These are phyloP conservation scores for Wickerhamomyces subpelliculosus DNA, from an alignment of 805 yeast genomes.

Conservation along the genomic window DNA sequence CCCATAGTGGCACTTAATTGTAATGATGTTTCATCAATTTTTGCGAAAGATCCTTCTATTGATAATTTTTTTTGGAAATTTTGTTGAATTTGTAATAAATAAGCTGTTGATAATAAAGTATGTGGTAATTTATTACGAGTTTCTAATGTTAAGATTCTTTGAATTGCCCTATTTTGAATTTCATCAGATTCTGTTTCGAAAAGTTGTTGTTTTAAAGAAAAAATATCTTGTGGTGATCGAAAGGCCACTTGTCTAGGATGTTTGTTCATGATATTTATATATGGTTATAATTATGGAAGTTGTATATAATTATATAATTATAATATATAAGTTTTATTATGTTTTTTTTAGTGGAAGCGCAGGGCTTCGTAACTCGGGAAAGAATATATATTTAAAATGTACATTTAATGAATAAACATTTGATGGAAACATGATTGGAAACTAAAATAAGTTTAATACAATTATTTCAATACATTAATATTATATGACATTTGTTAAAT, in stretches of 20 bases:
- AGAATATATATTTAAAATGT: too few species aligned
- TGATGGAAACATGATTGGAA: too few species aligned
- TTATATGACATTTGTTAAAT: not conserved
- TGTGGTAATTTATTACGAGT: conserved; percentile 60
- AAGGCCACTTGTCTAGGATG: not conserved
- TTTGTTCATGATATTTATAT: not conserved
- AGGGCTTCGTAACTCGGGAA: too few species aligned
- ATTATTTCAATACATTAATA: not conserved
- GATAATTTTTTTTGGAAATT: too few species aligned
- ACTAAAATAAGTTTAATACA: not conserved
- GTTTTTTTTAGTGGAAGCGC: too few species aligned
- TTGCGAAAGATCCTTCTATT: not conserved
- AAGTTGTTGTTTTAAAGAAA: not conserved
- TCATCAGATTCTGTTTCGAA: not conserved
- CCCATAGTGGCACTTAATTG: conserved; percentile 42
- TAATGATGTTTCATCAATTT: not conserved
- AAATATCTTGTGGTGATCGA: not conserved
- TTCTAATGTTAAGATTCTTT: conserved; percentile 43
- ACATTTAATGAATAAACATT: too few species aligned
- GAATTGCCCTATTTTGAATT: conserved; percentile 35
- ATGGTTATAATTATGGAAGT: too few species aligned
- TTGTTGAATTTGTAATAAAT: conserved; percentile 39
- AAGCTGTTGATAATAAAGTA: conserved; percentile 59
- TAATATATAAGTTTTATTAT: too few species aligned
- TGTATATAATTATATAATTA: too few species aligned